Evolutionary conservation across 2,329 filamentous ascomycete genomes (phyloP).

Genomic region (Annulohypoxylon truncatum): DNA sequence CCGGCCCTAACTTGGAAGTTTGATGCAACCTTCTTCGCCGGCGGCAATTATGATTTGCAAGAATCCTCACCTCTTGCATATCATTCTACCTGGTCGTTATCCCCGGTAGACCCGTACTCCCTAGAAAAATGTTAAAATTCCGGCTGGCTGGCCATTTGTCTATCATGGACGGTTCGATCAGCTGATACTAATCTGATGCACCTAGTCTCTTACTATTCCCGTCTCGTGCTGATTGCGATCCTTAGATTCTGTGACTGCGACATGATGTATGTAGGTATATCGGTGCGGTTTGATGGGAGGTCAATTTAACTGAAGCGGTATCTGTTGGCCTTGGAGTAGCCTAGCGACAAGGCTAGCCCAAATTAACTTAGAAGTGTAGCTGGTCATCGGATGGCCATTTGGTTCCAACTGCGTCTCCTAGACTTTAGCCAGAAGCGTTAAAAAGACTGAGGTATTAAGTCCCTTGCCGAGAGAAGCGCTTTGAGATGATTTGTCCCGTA

Average conservation of each 20-base stretch:
- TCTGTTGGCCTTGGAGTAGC: not conserved
- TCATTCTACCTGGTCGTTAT: slow-evolving; percentile 5
- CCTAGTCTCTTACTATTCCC: slow-evolving; percentile 22
- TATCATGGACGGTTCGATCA: slow-evolving; percentile 21
- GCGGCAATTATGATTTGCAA: slow-evolving; percentile 36
- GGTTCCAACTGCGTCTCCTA: not conserved
- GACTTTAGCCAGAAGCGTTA: slow-evolving; percentile 10
- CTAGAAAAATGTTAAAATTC: slow-evolving; percentile 17
- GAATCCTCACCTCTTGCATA: slow-evolving; percentile 8
- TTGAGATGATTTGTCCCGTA: slow-evolving; percentile 2
- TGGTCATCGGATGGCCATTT: not conserved
- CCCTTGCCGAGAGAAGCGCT: slow-evolving; percentile 23
- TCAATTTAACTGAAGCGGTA: slow-evolving; percentile 20
- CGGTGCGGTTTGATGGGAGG: slow-evolving; percentile 21
- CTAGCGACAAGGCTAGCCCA: not conserved
- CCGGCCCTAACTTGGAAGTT: slow-evolving; percentile 29
- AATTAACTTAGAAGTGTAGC: not conserved
- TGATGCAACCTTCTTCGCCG: slow-evolving; percentile 35
- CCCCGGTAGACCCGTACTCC: slow-evolving; percentile 7
- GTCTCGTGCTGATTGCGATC: slow-evolving; percentile 8
- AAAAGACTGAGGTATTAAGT: not conserved
- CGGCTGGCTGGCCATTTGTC: slow-evolving; percentile 18
- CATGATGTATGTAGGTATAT: slow-evolving; percentile 3
- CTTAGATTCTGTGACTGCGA: slow-evolving; percentile 11
- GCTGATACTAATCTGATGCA: slow-evolving; percentile 28